Evolutionary conservation across 1,139 yeast genomes (phyloP).

Genomic region (Pichia sp.): DNA sequence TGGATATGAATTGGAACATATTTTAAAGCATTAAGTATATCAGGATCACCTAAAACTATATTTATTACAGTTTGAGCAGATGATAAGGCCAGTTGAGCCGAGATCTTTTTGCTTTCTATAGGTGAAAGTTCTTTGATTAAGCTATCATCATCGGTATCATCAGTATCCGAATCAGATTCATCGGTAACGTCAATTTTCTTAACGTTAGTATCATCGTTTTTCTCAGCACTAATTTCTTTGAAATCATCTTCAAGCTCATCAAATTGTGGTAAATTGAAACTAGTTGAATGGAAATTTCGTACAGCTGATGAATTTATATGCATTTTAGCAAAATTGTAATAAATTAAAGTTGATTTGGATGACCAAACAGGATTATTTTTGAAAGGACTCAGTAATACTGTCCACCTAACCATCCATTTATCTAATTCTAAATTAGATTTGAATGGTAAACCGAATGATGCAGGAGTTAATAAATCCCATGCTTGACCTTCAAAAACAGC

Average conservation of each 20-base stretch:
- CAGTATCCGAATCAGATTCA: slow-evolving; percentile 14
- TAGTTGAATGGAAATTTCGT: slow-evolving; percentile 36
- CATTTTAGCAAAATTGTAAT: slow-evolving; percentile 71
- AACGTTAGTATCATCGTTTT: slow-evolving; percentile 8
- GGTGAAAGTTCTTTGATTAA: slow-evolving; percentile 32
- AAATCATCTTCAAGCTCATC: slow-evolving; percentile 21
- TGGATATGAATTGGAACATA: slow-evolving; percentile 69
- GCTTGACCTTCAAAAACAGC: slow-evolving; percentile 56
- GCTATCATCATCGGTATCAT: slow-evolving; percentile 23
- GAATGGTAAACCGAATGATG: slow-evolving; percentile 61
- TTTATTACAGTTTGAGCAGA: slow-evolving; percentile 61
- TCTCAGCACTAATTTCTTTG: slow-evolving; percentile 24
- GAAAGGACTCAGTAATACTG: slow-evolving; percentile 57
- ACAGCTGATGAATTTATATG: slow-evolving; percentile 57
- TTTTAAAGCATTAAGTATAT: slow-evolving; percentile 48
- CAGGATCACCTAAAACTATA: slow-evolving; percentile 52
- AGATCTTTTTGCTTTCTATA: slow-evolving; percentile 32
- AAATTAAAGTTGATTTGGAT: slow-evolving; percentile 59
- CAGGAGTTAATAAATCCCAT: slow-evolving; percentile 55
- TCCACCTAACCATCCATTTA: slow-evolving; percentile 80
- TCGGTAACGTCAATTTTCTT: no score
- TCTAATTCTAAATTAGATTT: slow-evolving; percentile 60
- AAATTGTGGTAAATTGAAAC: slow-evolving; percentile 37
- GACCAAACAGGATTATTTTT: slow-evolving; percentile 59
- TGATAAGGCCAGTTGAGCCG: slow-evolving; percentile 45